Evolutionary conservation across 805 yeast species (phyloP).

Genomic region (Schwanniomyces occidentalis): DNA sequence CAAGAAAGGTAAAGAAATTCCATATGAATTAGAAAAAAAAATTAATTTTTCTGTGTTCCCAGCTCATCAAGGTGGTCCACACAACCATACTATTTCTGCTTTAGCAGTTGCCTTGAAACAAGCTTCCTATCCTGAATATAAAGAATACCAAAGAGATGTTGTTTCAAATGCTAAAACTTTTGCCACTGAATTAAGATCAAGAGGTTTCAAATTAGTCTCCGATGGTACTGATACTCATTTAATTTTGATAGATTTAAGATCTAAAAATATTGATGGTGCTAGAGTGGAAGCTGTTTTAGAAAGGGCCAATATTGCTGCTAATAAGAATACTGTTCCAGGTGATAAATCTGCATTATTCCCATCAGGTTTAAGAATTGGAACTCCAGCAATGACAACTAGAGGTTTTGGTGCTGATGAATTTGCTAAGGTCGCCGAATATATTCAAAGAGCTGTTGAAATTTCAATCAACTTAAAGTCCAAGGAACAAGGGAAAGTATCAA

Average conservation of each 20-base stretch:
- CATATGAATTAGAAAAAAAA: constrained; percentile 84
- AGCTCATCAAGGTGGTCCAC: constrained; percentile 99
- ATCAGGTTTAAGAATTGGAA: constrained; percentile 94
- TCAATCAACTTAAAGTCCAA: constrained; percentile 60
- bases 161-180: constrained; percentile 78
- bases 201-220: constrained; percentile 80
- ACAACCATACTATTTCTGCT: constrained; percentile 96
- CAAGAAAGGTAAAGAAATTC: constrained; percentile 82
- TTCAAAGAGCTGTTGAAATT: constrained; percentile 72
- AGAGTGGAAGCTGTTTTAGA: constrained; percentile 90
- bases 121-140: constrained; percentile 85
- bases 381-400: constrained; percentile 98
- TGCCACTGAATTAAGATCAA: constrained; percentile 61
- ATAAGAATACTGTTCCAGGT: constrained; percentile 95
- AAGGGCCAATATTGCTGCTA: constrained; percentile 88
- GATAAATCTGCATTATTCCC: constrained; percentile 96
- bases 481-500: constrained; percentile 58
- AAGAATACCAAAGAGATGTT: constrained; percentile 80
- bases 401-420: constrained; percentile 83
- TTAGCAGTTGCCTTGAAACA: constrained; percentile 94
- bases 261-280: constrained; percentile 88
- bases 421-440: constrained; percentile 73
- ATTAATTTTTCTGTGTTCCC: constrained; percentile 98
- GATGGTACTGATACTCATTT: constrained; percentile 95
- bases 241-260: constrained; percentile 79